Percentiles rank a stretch among this genome's conserved stretches.
Evolutionary conservation across 805 yeast genomes (phyloP).

Genomic region (Saturnispora quitensis): DNA sequence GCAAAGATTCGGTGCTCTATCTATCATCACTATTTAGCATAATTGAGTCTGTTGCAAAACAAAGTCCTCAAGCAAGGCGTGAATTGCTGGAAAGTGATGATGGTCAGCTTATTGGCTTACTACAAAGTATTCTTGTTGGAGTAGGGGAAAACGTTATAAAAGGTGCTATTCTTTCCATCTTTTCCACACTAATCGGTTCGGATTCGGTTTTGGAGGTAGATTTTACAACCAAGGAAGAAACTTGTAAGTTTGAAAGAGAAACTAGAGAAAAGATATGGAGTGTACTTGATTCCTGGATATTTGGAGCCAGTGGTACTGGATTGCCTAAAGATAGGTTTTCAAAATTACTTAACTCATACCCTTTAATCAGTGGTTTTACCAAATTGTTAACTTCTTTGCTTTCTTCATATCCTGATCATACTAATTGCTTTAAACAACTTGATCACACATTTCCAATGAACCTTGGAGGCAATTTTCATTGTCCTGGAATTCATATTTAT

Average conservation of each 20-base stretch:
- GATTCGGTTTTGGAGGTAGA: slow-evolving; percentile 27
- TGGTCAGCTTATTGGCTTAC: slow-evolving; percentile 20
- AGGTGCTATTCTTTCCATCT: slow-evolving; percentile 48
- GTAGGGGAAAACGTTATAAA: slow-evolving; percentile 22
- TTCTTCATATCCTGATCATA: slow-evolving; percentile 23
- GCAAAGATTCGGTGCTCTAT: slow-evolving; percentile 72
- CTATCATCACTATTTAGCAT: slow-evolving; percentile 67
- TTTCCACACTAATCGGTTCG: slow-evolving; percentile 45
- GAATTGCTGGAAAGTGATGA: slow-evolving; percentile 28
- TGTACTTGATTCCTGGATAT: slow-evolving; percentile 63
- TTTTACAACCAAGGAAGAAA: not conserved
- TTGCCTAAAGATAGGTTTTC: slow-evolving; percentile 30
- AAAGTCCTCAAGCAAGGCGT: slow-evolving; percentile 28
- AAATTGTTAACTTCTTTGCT: slow-evolving; percentile 36
- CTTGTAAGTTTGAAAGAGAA: slow-evolving; percentile 2
- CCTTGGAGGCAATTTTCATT: slow-evolving; percentile 52
- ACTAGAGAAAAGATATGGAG: slow-evolving; percentile 50
- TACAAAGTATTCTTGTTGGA: slow-evolving; percentile 10
- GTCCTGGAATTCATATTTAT: slow-evolving; percentile 71
- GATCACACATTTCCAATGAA: slow-evolving; percentile 48
- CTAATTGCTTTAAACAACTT: slow-evolving; percentile 31
- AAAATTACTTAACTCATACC: slow-evolving; percentile 6
- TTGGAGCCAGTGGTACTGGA: slow-evolving; percentile 19
- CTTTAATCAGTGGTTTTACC: slow-evolving; percentile 42
- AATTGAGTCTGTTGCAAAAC: slow-evolving; percentile 42